A percentile compares a stretch with the other conserved stretches of the same genome.
Conservation (phyloP, 805 yeast species). For the Pichia phayaonensis region DNA sequence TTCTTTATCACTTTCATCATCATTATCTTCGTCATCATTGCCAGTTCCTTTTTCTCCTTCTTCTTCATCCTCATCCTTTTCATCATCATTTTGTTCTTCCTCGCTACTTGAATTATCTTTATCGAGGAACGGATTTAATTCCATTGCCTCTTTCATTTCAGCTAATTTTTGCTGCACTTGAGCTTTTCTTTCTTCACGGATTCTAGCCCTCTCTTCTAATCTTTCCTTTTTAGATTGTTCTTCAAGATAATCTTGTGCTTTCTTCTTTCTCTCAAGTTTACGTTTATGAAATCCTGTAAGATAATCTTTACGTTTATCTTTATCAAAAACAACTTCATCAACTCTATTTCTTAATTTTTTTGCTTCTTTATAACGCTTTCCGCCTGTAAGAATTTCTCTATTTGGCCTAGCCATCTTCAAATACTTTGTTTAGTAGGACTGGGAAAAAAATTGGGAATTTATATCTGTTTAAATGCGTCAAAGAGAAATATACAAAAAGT, state of each 20-base stretch:
- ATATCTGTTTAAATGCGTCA: background rate
- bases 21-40: conserved; percentile 10
- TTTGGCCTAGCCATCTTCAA: conserved; percentile 37
- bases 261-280: conserved; percentile 79
- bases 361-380: conserved; percentile 67
- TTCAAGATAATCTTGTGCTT: conserved; percentile 66
- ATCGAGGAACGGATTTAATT: conserved; percentile 12
- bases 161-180: conserved; percentile 58
- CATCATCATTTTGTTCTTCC: conserved; percentile 20
- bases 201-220: conserved; percentile 66
- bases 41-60: conserved; percentile 16
- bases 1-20: conserved; percentile 5
- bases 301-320: conserved; percentile 69
- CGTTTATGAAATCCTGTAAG: conserved; percentile 95
- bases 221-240: conserved; percentile 70
- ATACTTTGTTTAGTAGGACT: background rate
- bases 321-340: conserved; percentile 80
- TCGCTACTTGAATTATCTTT: conserved; percentile 27
- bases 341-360: conserved; percentile 61
- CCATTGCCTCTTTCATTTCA: conserved; percentile 36
- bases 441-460: background rate
- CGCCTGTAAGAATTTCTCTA: conserved; percentile 84
- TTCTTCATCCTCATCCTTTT: conserved; percentile 14
- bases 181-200: conserved; percentile 63
- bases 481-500: too few relatives aligned